Evolutionary conservation across 177 flowering plant species (phyloP), one percentile per base, ranked within the genome.

Genomic region (Vitis hybrid): DNA sequence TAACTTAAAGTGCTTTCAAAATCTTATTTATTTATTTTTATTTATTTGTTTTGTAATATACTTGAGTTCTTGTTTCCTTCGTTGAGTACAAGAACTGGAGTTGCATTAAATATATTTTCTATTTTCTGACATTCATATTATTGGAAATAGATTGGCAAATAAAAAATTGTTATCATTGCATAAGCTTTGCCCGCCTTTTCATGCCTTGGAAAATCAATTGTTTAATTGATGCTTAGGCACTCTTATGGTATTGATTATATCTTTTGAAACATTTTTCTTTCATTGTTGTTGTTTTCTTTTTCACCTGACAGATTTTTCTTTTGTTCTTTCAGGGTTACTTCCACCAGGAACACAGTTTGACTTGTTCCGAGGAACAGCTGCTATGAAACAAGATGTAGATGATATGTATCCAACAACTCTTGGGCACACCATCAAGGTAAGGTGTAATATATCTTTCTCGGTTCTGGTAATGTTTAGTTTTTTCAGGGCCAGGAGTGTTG

Each of bases 331-430:
- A 96, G 99, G 99, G 66, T 77, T 96, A 73, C 92, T 96, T 68
- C 99, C 99, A 59, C 97, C 97, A 4, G 99, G 99, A 72, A 89
- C 98, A 17, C 99, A 96, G 80, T 96, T 96, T 84, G 99, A 96
- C 74, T 77, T 96, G 68, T 96, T 96, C 77, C 81, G 98, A 71
- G 98, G 98, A 76, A 96, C 99, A 54, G 98, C 99, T 84, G 98
- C 98, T 65, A 92, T 96, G 99, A 96, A 92, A 81, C 98, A 96
- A 77, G 99, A 96, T 76, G 95, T 90, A 59, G 99, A 96, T 71
- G 99, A 96, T 75, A 88, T 83, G 82, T 89, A 89, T 73, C 97
- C 98, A 59, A 90, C 97, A 56, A 83, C 83, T 70, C 92, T 94
- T 68, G 82, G 78, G 2, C 99, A 94, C 73, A 92, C 97, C 55